Percentiles rank a stretch among this genome's conserved stretches.
phyloP scores from a whole-genome alignment of 371 early-diverging fungal species.

The Capniomyces stellatus region DNA sequence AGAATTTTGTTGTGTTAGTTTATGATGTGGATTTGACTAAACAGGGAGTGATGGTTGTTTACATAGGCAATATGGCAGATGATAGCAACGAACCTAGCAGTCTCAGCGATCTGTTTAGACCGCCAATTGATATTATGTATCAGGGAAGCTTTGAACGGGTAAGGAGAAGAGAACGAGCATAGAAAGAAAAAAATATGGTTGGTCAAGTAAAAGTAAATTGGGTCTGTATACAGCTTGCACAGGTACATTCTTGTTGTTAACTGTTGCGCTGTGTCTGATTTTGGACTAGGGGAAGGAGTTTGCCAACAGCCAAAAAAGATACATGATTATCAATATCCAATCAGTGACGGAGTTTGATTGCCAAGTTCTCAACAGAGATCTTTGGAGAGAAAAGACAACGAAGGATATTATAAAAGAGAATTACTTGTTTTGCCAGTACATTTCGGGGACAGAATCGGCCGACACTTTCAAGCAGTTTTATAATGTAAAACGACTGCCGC shows the following conservation, averaged over 20 bases:
- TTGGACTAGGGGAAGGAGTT: conserved; percentile 42
- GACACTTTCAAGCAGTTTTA: conserved; percentile 50
- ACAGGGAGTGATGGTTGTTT: too few relatives aligned
- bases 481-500: conserved; percentile 47
- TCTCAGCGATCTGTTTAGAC: conserved; percentile 45
- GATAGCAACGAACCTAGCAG: conserved; percentile 5
- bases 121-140: conserved; percentile 78
- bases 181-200: background rate
- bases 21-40: background rate
- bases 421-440: conserved; percentile 70
- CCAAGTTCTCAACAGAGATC: conserved; percentile 75
- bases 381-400: conserved; percentile 65
- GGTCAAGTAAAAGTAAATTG: too few relatives aligned
- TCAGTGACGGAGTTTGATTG: conserved; percentile 69
- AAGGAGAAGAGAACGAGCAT: background rate
- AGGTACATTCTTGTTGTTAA: too few relatives aligned
- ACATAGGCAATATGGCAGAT: background rate
- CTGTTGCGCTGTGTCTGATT: too few relatives aligned
- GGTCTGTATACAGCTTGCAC: too few relatives aligned
- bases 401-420: conserved; percentile 55
- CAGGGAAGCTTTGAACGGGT: conserved; percentile 37
- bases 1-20: too few relatives aligned
- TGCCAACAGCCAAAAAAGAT: conserved; percentile 46
- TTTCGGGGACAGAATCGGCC: conserved; percentile 47
- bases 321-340: conserved; percentile 78